Conservation (phyloP, 768 basidiomycete genomes). For the Rhizopogon rudus region DNA sequence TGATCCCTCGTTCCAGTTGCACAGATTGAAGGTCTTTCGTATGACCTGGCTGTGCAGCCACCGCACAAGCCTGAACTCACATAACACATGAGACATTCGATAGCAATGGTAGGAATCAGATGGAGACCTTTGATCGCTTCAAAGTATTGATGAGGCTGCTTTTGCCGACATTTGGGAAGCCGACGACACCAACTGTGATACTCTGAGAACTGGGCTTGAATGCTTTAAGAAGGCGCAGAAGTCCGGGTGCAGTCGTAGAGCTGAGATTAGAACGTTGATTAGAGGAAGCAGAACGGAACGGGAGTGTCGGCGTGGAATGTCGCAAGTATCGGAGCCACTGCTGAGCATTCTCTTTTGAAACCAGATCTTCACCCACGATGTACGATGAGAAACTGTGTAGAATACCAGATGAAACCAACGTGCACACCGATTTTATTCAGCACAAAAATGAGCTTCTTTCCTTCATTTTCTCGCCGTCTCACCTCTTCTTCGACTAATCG, state of each 20-base stretch:
- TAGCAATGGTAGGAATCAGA: neutral
- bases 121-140: constrained; percentile 70
- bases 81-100: neutral
- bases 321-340: constrained; percentile 90
- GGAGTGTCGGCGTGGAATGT: constrained; percentile 87
- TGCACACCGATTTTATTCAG: constrained; percentile 90
- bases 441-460: constrained; percentile 90
- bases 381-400: neutral
- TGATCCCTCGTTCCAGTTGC: constrained; percentile 88
- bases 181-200: constrained; percentile 87
- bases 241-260: constrained; percentile 66
- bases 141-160: constrained; percentile 91
- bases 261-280: constrained; percentile 81
- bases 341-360: constrained; percentile 84
- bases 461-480: constrained; percentile 73
- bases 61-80: constrained; percentile 69
- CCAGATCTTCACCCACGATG: constrained; percentile 56
- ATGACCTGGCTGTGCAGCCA: constrained; percentile 92
- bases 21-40: constrained; percentile 90
- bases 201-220: constrained; percentile 70
- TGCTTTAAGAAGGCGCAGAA: constrained; percentile 80
- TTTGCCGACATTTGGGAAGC: constrained; percentile 97
- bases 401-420: constrained; percentile 17
- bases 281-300: constrained; percentile 78
- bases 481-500: constrained; percentile 94